These are phyloP conservation scores for Lagerstroemia speciosa DNA, from an alignment of 345 rosid species.

Conservation along the genomic window DNA sequence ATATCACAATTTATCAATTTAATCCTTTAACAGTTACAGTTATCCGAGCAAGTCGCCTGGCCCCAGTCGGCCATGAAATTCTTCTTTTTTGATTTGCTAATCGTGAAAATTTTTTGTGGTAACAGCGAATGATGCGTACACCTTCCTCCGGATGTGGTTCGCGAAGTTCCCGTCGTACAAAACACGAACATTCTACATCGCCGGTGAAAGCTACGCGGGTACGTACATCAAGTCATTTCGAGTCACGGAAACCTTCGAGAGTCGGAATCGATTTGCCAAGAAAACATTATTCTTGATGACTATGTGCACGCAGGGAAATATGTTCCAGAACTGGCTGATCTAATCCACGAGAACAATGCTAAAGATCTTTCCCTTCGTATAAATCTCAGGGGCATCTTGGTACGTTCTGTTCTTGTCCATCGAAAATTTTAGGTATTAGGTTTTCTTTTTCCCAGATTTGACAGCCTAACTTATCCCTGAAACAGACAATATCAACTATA, in stretches of 20 bases:
- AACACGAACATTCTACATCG: slow-evolving; percentile 51
- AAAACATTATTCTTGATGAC: neutral
- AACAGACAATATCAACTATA: too few relatives aligned
- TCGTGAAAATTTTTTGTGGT: neutral
- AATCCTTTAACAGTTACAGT: too few relatives aligned
- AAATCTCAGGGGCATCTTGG: slow-evolving; percentile 75
- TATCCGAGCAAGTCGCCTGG: too few relatives aligned
- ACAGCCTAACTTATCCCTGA: too few relatives aligned
- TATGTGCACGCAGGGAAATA: slow-evolving; percentile 48
- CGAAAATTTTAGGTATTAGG: neutral
- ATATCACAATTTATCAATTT: too few relatives aligned
- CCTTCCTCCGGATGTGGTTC: slow-evolving; percentile 69
- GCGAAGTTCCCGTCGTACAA: slow-evolving; percentile 62
- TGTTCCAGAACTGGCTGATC: slow-evolving; percentile 79
- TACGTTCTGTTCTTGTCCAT: slow-evolving; percentile 13
- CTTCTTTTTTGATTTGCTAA: too few relatives aligned
- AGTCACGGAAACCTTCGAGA: neutral
- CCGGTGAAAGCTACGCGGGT: slow-evolving; percentile 99
- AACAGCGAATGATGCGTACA: slow-evolving; percentile 67
- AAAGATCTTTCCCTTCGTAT: slow-evolving; percentile 41
- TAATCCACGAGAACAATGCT: slow-evolving; percentile 47
- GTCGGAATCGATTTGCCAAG: too few relatives aligned
- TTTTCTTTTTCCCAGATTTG: too few relatives aligned
- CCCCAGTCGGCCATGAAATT: too few relatives aligned
- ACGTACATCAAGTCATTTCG: neutral